Conservation (phyloP, 1,139 yeast genomes). For the Protomyces macrosporus region DNA sequence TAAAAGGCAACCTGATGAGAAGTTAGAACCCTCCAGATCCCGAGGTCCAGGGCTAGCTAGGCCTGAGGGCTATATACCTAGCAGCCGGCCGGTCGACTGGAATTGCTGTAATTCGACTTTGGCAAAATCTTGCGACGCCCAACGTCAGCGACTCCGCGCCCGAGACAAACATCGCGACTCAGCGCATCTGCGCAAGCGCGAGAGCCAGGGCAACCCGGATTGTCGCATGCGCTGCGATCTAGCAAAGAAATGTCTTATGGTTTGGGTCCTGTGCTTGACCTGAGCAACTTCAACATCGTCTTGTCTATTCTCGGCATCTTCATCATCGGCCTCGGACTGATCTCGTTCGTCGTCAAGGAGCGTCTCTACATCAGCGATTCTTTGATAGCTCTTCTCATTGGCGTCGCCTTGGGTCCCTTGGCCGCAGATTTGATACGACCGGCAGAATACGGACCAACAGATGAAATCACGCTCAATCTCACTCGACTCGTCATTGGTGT, state of each 20-base stretch:
- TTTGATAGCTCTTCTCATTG: conserved; percentile 36
- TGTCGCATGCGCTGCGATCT: too few relatives aligned
- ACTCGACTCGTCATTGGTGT: conserved; percentile 43
- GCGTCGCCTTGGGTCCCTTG: conserved; percentile 32
- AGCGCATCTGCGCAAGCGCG: too few relatives aligned
- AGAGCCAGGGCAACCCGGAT: too few relatives aligned
- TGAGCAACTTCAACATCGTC: conserved; percentile 35
- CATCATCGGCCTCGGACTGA: conserved; percentile 35
- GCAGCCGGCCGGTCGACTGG: too few relatives aligned
- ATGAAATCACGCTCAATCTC: conserved; percentile 38
- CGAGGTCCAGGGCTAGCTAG: too few relatives aligned
- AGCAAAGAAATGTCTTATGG: neutral
- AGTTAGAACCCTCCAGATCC: too few relatives aligned
- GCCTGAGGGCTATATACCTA: too few relatives aligned
- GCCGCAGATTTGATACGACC: conserved; percentile 35
- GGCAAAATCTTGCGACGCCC: too few relatives aligned
- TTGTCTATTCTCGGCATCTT: conserved; percentile 38
- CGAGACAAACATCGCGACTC: too few relatives aligned
- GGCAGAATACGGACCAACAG: conserved; percentile 32
- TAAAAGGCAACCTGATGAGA: too few relatives aligned
- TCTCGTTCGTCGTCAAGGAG: conserved; percentile 36
- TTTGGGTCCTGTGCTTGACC: conserved; percentile 32
- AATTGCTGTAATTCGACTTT: too few relatives aligned
- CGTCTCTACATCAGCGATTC: conserved; percentile 36
- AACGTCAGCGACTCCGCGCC: too few relatives aligned